Evolutionary conservation across 2,329 filamentous ascomycete species (phyloP), one percentile per base, ranked within the genome.

Genomic region (Fusarium haematococcum): DNA sequence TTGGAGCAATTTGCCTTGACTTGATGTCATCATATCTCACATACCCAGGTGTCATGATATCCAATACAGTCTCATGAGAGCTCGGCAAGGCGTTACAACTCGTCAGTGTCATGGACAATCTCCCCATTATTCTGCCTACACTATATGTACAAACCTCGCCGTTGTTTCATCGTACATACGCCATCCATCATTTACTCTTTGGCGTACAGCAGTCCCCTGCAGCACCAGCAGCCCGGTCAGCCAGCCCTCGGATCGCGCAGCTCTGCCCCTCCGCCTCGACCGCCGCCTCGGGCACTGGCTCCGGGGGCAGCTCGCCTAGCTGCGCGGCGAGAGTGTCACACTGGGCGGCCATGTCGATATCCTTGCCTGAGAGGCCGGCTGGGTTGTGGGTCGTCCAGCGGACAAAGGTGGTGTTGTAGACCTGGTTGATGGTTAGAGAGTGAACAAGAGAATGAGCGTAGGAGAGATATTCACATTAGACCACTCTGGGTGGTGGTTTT

Each of bases 401-500:
- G 71, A 95, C 90, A 75, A 91, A 91, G 0, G 90, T 89, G 7
- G 88, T 91, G 79, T 93, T 94, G 83, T 92, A 94, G 10, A 93
- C 88, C 91, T 92, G 57, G 4, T 23, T 16, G 10, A 10, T 20
- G 2, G n/a, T 75, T 58, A 74, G 68, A 30, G 23, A 25, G 37
- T 27, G 52, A 14, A n/a, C 10, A 48, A 18, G 6, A 37, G 33
- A 23, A 37, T 3, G 32, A 30, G 23, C 45, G 8, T 13, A 33
- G 25, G 10, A 30, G 23, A 11, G 1, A n/a, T 54, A 5, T 30
- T 74, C 82, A 92, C 92, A 78, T 95, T 94, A 3, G 91, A 92
- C 92, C 92, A 94, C 80, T 94, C 92, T 0, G 93, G 92, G 78
- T 95, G 93, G 80, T 95, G 93, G 76, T 90, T 92, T 78, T 88